Evolutionary conservation across 2,329 filamentous ascomycete species (phyloP), one percentile per base, ranked within the genome.

Genomic region (Neonectria sp.): DNA sequence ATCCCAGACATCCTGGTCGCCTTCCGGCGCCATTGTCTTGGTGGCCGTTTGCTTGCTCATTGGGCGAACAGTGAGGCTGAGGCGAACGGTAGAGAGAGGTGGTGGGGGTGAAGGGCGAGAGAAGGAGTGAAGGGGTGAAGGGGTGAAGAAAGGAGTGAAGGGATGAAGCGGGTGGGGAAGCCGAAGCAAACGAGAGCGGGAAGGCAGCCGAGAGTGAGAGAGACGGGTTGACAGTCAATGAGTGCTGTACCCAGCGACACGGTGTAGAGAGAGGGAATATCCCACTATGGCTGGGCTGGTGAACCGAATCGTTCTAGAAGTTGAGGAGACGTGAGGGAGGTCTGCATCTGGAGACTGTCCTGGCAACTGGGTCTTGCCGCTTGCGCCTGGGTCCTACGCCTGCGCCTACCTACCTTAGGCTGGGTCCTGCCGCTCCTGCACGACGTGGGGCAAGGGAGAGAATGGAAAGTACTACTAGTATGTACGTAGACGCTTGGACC

Each of bases 1-100:
- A 55, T 87, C 83, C 79, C 81, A 81, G 9, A 78, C 75, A 61
- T 81, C 81, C 45, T 78, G 75, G 56, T 68, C 71, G 35, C 65
- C 71, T 58, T 67, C 67, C 40, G 65, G 66, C 60, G 69, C 71
- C 59, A 75, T 71, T 37, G 71, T 63, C 29, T 69, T 61, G 49
- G 49, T 56, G 46, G 70, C 52, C 68, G 72, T 65, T 55, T 77
- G 66, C 59, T 70, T 65, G 58, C 62, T 70, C 74, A 76, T 76
- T 40, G 55, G 45, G 62, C 29, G 35, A 33, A 35, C 6, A 43
- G 65, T 13, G 55, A 58, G 53, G 45, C 51, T 48, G 55, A 65
- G 56, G 37, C 43, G 55, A 31, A 49, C 25, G 15, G 31, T 52
- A 52, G 31, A 24, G n/a, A 45, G 40, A 29, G 21, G 37, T 40